phyloP scores from a whole-genome alignment of 108 stramenopile species.

The Skeletonema grethae region DNA sequence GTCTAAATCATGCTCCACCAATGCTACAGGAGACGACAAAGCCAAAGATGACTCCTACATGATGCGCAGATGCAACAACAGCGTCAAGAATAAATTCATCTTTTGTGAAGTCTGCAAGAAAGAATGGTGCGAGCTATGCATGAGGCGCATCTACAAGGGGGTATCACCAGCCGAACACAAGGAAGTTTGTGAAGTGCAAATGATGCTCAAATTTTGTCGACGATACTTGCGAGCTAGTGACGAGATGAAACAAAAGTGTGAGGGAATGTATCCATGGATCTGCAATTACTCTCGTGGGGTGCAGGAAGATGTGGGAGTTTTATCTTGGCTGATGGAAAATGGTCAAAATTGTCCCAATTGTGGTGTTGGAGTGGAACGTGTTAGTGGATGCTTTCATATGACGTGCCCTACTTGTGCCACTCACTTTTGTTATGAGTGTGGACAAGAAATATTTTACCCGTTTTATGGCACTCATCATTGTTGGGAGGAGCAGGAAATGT shows the following conservation, averaged over 20 bases:
- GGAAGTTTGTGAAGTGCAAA: conserved; percentile 2
- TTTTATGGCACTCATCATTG: conserved; percentile 68
- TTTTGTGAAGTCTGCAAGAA: not conserved
- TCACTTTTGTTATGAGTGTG: conserved; percentile 68
- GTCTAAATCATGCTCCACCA: not conserved
- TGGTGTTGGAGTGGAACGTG: conserved; percentile 45
- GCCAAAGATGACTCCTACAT: not conserved
- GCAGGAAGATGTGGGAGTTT: conserved; percentile 24
- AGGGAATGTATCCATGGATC: conserved; percentile 55
- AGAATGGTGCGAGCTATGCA: not conserved
- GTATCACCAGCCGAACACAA: not conserved
- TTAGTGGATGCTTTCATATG: conserved; percentile 64
- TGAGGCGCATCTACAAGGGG: not conserved
- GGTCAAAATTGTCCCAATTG: conserved; percentile 57
- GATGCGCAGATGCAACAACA: not conserved
- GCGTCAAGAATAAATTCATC: not conserved
- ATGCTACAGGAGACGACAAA: not conserved
- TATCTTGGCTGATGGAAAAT: conserved; percentile 44
- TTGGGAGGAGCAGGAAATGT: conserved; percentile 39
- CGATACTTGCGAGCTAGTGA: conserved; percentile 36
- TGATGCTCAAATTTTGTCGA: conserved; percentile 27
- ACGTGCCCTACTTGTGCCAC: conserved; percentile 51
- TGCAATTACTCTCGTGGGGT: conserved; percentile 28
- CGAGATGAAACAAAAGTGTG: conserved; percentile 30
- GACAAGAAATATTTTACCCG: conserved; percentile 53